Evolutionary conservation across 371 early-diverging fungal genomes (phyloP).

Genomic region (Synchytrium microbalum): DNA sequence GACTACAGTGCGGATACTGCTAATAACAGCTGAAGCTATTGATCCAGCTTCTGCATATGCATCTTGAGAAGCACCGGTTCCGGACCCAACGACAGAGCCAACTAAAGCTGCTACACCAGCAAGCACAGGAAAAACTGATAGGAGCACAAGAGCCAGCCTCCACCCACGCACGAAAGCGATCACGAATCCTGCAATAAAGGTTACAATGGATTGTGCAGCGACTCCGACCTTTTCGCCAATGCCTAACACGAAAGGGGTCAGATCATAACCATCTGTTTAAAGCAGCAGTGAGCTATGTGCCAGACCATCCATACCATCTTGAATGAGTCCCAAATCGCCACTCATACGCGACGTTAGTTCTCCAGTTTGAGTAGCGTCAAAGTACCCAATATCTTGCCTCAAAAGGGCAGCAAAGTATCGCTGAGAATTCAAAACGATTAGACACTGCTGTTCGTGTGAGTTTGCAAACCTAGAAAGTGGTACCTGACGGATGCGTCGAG

Average conservation of each 20-base stretch:
- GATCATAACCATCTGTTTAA: no score
- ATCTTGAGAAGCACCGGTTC: slow-evolving; percentile 16
- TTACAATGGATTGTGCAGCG: slow-evolving; percentile 17
- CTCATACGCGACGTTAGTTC: slow-evolving; percentile 19
- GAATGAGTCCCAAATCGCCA: slow-evolving; percentile 39
- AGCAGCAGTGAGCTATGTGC: no score
- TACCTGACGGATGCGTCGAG: no score
- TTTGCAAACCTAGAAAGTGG: no score
- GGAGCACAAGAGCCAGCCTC: slow-evolving; percentile 19
- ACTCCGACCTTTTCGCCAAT: slow-evolving; percentile 26
- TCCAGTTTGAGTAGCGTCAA: slow-evolving; percentile 55
- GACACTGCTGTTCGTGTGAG: slow-evolving; percentile 1
- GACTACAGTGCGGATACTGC: slow-evolving; percentile 12
- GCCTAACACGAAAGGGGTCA: no score
- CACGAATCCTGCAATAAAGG: slow-evolving; percentile 23
- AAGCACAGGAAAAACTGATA: slow-evolving; percentile 26
- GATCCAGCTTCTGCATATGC: slow-evolving; percentile 6
- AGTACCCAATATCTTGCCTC: slow-evolving; percentile 81
- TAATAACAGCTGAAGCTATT: slow-evolving; percentile 12
- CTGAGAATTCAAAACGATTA: no score
- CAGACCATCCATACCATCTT: no score
- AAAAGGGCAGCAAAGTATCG: no score
- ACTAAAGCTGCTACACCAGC: neutral
- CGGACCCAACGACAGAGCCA: slow-evolving; percentile 32
- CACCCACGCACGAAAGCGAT: slow-evolving; percentile 22